These are phyloP conservation scores for Yamadazyma conglobata DNA, from an alignment of 1,139 yeast species.

Conservation along the genomic window DNA sequence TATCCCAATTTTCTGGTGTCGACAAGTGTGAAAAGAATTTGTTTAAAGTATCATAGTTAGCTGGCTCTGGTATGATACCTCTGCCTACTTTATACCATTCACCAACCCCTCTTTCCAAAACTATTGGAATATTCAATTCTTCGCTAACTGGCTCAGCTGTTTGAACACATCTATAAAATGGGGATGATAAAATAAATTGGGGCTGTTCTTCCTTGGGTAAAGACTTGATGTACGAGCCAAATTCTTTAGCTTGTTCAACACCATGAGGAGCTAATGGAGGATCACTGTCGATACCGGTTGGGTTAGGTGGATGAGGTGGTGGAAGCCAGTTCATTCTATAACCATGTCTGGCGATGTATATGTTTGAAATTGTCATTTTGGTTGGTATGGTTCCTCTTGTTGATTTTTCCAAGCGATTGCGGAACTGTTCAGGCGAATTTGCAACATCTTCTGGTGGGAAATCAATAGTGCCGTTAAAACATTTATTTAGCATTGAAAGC, in stretches of 20 bases:
- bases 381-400: background rate
- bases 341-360: conserved; percentile 67
- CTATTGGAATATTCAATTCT: conserved; percentile 51
- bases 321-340: conserved; percentile 81
- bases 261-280: conserved; percentile 81
- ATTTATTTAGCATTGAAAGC: no score
- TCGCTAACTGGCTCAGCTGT: conserved; percentile 71
- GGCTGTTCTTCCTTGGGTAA: conserved; percentile 48
- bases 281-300: conserved; percentile 81
- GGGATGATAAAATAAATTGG: conserved; percentile 67
- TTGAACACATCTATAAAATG: conserved; percentile 86
- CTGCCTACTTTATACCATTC: conserved; percentile 64
- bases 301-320: conserved; percentile 68
- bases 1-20: conserved; percentile 35
- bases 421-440: no score
- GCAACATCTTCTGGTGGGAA: no score
- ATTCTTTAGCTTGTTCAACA: conserved; percentile 70
- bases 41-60: conserved; percentile 44
- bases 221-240: conserved; percentile 49
- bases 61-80: conserved; percentile 56
- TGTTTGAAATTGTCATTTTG: conserved; percentile 40
- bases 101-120: conserved; percentile 69
- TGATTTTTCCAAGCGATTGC: no score
- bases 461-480: no score
- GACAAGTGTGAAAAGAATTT: conserved; percentile 49